Evolutionary conservation across 139 green algal species (phyloP).

Genomic region (Volvox reticuliferus): DNA sequence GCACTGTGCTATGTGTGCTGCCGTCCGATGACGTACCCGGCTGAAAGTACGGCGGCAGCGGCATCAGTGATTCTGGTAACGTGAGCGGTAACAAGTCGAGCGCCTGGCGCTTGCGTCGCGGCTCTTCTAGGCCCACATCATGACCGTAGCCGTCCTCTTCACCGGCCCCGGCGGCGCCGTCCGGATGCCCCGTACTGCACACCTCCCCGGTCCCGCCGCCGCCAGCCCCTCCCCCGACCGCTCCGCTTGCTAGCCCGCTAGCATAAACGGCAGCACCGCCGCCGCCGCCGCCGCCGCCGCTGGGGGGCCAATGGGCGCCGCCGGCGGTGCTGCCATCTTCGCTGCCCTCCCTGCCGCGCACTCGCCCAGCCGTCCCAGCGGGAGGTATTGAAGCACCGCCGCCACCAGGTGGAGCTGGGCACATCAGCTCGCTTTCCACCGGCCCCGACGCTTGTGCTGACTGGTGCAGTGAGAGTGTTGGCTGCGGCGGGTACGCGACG

Average conservation of each 20-base stretch:
- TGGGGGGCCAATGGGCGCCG: neutral
- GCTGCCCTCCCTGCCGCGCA: neutral
- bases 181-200: neutral
- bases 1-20: slow-evolving; percentile 14
- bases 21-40: neutral
- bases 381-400: neutral
- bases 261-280: neutral
- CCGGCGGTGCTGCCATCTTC: neutral
- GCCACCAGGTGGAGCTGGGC: neutral
- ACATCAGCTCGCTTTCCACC: neutral
- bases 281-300: neutral
- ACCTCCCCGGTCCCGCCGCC: neutral
- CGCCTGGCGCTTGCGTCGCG: slow-evolving; percentile 15
- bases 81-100: slow-evolving; percentile 5
- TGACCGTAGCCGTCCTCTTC: neutral
- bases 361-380: neutral
- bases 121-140: neutral
- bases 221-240: neutral
- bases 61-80: neutral
- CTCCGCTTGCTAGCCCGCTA: neutral
- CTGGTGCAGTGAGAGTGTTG: neutral
- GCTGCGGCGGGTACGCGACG: neutral
- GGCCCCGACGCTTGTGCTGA: no score
- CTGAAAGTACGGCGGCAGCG: neutral
- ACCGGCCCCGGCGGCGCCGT: neutral